phyloP scores from a whole-genome alignment of 768 basidiomycete genomes.

The Suillus hirtellus region DNA sequence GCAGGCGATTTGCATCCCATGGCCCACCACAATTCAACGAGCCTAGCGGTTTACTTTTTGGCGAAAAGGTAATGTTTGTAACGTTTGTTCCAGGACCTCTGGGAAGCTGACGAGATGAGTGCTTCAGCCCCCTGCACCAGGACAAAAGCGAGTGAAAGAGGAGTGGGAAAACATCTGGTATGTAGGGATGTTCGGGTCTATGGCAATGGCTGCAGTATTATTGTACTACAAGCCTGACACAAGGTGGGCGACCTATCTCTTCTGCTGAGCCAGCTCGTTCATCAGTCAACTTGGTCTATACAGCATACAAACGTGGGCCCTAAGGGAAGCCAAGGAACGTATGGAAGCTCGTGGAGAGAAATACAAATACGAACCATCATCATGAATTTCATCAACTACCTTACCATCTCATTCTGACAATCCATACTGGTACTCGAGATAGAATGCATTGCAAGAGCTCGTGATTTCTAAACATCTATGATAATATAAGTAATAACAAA shows the following conservation, averaged over 20 bases:
- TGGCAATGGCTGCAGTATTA: conserved; percentile 73
- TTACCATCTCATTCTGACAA: conserved; percentile 6
- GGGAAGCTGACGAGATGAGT: conserved; percentile 7
- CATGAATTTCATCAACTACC: conserved; percentile 20
- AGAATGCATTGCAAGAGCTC: conserved; percentile 2
- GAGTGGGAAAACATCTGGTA: conserved; percentile 93
- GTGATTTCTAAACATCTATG: background rate
- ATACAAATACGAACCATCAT: conserved; percentile 74
- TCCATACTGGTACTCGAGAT: background rate
- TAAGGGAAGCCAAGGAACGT: conserved; percentile 83
- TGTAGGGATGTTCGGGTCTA: conserved; percentile 86
- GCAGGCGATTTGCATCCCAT: conserved; percentile 64
- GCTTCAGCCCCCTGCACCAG: conserved; percentile 68
- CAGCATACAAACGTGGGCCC: conserved; percentile 92
- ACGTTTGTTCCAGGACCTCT: background rate
- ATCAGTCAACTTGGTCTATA: background rate
- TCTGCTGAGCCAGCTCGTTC: conserved; percentile 9
- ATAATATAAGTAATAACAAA: conserved; percentile 11
- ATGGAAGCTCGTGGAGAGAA: conserved; percentile 95
- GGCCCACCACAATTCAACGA: conserved; percentile 86
- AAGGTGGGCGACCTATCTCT: conserved; percentile 52
- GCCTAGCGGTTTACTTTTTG: conserved; percentile 84
- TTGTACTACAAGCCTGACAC: conserved; percentile 94
- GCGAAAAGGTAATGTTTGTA: conserved; percentile 69
- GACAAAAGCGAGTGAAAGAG: conserved; percentile 85